These are phyloP conservation scores for Acanthochlamys bracteata DNA, from an alignment of 106 monocot genomes.

Conservation along the genomic window DNA sequence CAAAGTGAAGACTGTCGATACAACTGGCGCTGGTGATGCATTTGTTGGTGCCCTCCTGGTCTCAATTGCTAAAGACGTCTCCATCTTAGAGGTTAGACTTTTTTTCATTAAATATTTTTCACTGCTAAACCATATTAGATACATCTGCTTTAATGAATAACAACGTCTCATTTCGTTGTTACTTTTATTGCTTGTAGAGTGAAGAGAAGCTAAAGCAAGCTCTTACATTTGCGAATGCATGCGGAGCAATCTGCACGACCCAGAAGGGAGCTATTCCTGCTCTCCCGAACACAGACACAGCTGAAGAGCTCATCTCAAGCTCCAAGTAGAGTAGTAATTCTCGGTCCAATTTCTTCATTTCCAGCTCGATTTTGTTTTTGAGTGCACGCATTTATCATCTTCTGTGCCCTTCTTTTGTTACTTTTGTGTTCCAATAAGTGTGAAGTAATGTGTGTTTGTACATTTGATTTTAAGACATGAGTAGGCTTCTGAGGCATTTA, in stretches of 20 bases:
- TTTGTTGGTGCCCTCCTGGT: constrained; percentile 33
- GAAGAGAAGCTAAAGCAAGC: constrained; percentile 36
- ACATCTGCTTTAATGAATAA: too few species aligned
- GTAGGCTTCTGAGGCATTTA: too few species aligned
- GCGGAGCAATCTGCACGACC: constrained; percentile 47
- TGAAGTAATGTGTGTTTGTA: too few species aligned
- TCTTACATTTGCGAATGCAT: constrained; percentile 33
- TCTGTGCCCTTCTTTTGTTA: too few species aligned
- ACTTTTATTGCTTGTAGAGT: constrained; percentile 9
- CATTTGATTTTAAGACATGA: too few species aligned
- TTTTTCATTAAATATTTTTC: too few species aligned
- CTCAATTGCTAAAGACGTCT: constrained; percentile 22
- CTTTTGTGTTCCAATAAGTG: too few species aligned
- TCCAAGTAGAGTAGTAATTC: constrained; percentile 3
- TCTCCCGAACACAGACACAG: constrained; percentile 19
- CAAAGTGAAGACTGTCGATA: constrained; percentile 31
- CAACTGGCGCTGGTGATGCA: constrained; percentile 44
- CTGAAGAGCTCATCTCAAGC: constrained; percentile 19
- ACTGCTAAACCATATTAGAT: too few species aligned
- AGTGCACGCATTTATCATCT: too few species aligned
- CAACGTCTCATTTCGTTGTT: background rate
- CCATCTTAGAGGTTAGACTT: constrained; percentile 13
- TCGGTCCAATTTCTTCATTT: constrained; percentile 1
- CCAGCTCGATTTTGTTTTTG: too few species aligned
- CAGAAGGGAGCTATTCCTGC: constrained; percentile 50